Conservation (phyloP, 306 rosid species). For the Malus asiatica region DNA sequence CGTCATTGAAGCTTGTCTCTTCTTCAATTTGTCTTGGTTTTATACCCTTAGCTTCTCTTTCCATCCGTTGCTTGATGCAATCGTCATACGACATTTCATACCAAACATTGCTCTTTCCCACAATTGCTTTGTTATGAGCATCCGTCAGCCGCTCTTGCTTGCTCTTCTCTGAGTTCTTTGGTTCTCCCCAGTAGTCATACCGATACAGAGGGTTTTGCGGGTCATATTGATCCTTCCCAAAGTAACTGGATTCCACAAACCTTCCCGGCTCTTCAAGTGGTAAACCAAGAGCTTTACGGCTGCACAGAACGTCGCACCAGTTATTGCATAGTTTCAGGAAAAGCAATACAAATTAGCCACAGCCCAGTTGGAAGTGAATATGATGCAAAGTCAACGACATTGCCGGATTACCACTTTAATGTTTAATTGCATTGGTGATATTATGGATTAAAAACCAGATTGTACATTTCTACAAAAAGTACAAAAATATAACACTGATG, state of each 20-base stretch:
- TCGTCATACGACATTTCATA: conserved; percentile 77
- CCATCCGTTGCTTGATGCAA: conserved; percentile 38
- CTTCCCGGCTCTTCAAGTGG: conserved; percentile 97
- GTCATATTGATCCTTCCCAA: conserved; percentile 71
- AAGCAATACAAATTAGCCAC: not conserved
- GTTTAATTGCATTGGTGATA: not conserved
- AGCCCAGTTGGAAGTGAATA: not conserved
- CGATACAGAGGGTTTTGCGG: conserved; percentile 76
- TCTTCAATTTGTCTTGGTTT: conserved; percentile 10
- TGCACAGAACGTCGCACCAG: conserved; percentile 16
- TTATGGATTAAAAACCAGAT: not conserved
- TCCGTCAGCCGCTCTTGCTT: conserved; percentile 63
- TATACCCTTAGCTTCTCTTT: conserved; percentile 48
- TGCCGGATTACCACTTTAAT: not conserved
- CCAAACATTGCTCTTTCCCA: conserved; percentile 67
- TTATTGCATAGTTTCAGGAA: too few relatives aligned
- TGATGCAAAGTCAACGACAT: not conserved
- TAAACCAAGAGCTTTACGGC: conserved; percentile 78
- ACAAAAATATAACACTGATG: not conserved
- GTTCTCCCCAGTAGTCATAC: conserved; percentile 95
- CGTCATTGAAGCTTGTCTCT: conserved; percentile 13
- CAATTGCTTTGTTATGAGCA: conserved; percentile 78
- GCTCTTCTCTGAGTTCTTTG: conserved; percentile 92
- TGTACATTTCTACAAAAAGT: not conserved
- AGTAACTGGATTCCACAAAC: conserved; percentile 62